Evolutionary conservation across 768 basidiomycete species (phyloP).

Genomic region (Russula vinacea): DNA sequence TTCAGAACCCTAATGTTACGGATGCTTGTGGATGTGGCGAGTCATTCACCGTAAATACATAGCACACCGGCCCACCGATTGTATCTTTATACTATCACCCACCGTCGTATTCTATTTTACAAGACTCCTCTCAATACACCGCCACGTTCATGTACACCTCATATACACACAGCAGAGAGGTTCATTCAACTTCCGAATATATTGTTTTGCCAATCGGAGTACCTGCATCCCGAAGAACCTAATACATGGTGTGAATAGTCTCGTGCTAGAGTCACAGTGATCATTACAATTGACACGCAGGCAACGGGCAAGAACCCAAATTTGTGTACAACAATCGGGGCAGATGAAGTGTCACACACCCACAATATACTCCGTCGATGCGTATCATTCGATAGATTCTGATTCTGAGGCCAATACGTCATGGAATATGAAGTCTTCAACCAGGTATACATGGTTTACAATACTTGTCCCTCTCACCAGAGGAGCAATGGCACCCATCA

Average conservation of each 20-base stretch:
- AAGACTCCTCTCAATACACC: slow-evolving; percentile 4
- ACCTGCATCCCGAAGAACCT: no score
- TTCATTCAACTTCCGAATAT: neutral
- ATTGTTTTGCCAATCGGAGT: neutral
- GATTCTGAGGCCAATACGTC: no score
- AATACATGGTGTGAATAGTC: no score
- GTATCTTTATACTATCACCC: slow-evolving; percentile 17
- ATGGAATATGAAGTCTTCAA: neutral
- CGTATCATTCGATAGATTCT: no score
- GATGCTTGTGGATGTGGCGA: slow-evolving; percentile 95
- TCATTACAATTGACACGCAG: neutral
- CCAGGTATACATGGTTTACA: slow-evolving; percentile 3
- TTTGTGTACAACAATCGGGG: neutral
- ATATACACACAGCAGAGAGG: slow-evolving; percentile 7
- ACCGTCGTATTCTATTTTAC: slow-evolving; percentile 10
- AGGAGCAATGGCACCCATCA: slow-evolving; percentile 4
- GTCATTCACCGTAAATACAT: slow-evolving; percentile 65
- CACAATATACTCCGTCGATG: neutral
- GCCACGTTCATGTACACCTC: slow-evolving; percentile 14
- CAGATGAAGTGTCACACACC: no score
- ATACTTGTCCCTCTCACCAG: slow-evolving; percentile 5
- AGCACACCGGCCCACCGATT: neutral
- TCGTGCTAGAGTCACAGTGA: no score
- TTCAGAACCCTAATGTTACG: slow-evolving; percentile 90
- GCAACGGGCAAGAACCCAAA: neutral